phyloP scores from a whole-genome alignment of 1,284 basidiomycete genomes.

The Rhodotorula mucilaginosa region DNA sequence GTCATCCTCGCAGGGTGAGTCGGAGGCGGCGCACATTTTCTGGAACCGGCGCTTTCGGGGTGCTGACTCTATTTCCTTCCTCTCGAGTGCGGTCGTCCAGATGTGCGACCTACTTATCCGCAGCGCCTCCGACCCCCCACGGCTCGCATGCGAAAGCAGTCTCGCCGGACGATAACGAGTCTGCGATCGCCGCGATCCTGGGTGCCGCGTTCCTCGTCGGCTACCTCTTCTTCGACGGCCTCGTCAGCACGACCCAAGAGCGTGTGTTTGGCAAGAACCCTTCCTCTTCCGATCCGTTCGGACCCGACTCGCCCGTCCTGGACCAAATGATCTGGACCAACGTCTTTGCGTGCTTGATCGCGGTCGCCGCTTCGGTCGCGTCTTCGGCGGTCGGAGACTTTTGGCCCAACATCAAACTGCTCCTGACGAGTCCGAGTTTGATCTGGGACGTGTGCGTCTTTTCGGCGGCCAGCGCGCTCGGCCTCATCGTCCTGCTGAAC shows the following conservation, averaged over 20 bases:
- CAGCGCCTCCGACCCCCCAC: slow-evolving; percentile 26
- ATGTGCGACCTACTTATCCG: slow-evolving; percentile 42
- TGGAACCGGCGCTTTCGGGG: no score
- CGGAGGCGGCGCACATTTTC: no score
- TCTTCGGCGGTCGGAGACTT: slow-evolving; percentile 33
- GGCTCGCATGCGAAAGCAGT: slow-evolving; percentile 10
- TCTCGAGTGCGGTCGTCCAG: slow-evolving; percentile 2
- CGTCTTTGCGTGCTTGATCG: slow-evolving; percentile 36
- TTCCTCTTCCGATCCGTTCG: slow-evolving; percentile 37
- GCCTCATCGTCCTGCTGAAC: slow-evolving; percentile 42
- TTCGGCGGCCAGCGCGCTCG: slow-evolving; percentile 39
- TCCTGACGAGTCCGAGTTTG: slow-evolving; percentile 18
- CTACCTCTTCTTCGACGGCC: slow-evolving; percentile 45
- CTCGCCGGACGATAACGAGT: background rate
- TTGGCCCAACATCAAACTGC: slow-evolving; percentile 26
- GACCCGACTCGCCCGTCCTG: slow-evolving; percentile 40
- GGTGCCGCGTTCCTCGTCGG: slow-evolving; percentile 30
- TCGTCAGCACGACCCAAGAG: slow-evolving; percentile 44
- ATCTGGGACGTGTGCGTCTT: slow-evolving; percentile 39
- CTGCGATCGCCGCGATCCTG: slow-evolving; percentile 6
- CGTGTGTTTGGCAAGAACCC: slow-evolving; percentile 42
- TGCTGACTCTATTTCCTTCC: no score
- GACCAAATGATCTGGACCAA: slow-evolving; percentile 42
- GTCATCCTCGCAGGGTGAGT: slow-evolving; percentile 40
- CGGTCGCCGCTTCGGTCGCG: slow-evolving; percentile 19